These are phyloP conservation scores for Colletotrichum phormii DNA, from an alignment of 2,329 filamentous ascomycete species.

Conservation along the genomic window DNA sequence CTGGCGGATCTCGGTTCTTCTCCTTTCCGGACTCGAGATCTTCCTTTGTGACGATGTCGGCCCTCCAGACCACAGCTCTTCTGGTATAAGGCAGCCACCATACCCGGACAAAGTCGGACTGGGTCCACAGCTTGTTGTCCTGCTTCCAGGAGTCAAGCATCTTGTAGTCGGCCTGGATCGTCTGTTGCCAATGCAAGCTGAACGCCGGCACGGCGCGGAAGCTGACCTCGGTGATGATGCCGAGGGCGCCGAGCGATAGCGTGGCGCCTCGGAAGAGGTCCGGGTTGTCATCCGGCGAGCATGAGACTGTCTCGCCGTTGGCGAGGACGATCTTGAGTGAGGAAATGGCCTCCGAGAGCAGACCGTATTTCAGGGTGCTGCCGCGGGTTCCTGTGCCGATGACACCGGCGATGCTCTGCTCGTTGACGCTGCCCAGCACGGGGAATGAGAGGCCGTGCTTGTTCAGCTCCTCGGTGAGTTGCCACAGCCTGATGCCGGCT, in stretches of 20 bases:
- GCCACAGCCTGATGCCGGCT: conserved; percentile 86
- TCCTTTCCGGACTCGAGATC: conserved; percentile 69
- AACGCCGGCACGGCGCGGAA: conserved; percentile 85
- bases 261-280: conserved; percentile 91
- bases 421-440: conserved; percentile 93
- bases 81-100: conserved; percentile 98
- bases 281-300: conserved; percentile 75
- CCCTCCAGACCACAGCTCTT: conserved; percentile 88
- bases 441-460: conserved; percentile 84
- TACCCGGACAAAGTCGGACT: conserved; percentile 88
- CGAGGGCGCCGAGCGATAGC: conserved; percentile 88
- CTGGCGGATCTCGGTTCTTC: conserved; percentile 69
- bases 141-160: conserved; percentile 79
- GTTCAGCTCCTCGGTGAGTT: conserved; percentile 80
- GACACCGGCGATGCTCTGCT: conserved; percentile 91
- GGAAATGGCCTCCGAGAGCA: conserved; percentile 83
- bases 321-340: conserved; percentile 84
- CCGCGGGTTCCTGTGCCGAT: conserved; percentile 97
- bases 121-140: conserved; percentile 80
- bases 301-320: conserved; percentile 79
- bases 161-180: conserved; percentile 75
- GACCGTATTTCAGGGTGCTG: conserved; percentile 84
- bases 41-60: conserved; percentile 77
- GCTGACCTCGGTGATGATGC: conserved; percentile 91
- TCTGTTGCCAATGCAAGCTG: conserved; percentile 87